These are phyloP conservation scores for Aspergillus piperis DNA, from an alignment of 2,329 filamentous ascomycete species.

Conservation along the genomic window DNA sequence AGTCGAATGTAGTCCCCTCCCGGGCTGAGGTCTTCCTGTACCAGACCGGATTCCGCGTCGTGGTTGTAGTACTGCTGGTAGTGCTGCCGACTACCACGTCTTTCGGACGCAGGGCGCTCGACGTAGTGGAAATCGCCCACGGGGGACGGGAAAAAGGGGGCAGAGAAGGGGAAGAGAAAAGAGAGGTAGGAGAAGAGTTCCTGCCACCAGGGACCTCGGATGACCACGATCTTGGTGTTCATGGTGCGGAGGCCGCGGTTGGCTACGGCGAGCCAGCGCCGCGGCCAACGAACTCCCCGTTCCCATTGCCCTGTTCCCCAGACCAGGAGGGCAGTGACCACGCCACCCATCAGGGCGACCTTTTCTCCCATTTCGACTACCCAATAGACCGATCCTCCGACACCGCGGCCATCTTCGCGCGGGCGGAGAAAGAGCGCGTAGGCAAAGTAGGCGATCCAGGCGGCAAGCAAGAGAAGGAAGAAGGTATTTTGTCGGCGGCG, in stretches of 20 bases:
- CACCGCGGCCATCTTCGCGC: constrained; percentile 87
- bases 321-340: constrained; percentile 81
- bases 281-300: constrained; percentile 88
- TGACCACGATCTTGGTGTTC: constrained; percentile 94
- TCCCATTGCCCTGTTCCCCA: constrained; percentile 98
- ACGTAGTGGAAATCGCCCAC: constrained; percentile 75
- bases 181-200: constrained; percentile 72
- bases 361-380: constrained; percentile 87
- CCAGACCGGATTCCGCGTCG: constrained; percentile 62
- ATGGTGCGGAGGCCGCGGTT: constrained; percentile 88
- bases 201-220: constrained; percentile 77
- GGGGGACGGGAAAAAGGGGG: constrained; percentile 63
- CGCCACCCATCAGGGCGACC: constrained; percentile 85
- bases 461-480: constrained; percentile 74
- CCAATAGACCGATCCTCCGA: constrained; percentile 96
- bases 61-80: constrained; percentile 53
- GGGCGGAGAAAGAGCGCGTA: constrained; percentile 93
- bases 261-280: constrained; percentile 83
- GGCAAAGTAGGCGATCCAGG: constrained; percentile 82
- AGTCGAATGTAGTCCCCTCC: constrained; percentile 93
- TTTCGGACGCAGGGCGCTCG: constrained; percentile 56
- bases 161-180: constrained; percentile 76
- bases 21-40: constrained; percentile 86
- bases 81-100: constrained; percentile 39
- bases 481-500: constrained; percentile 90